Percentiles rank a stretch among this genome's conserved stretches.
These are phyloP conservation scores for Arthrobotrys iridis DNA, from an alignment of 2,329 filamentous ascomycete genomes.

Conservation along the genomic window DNA sequence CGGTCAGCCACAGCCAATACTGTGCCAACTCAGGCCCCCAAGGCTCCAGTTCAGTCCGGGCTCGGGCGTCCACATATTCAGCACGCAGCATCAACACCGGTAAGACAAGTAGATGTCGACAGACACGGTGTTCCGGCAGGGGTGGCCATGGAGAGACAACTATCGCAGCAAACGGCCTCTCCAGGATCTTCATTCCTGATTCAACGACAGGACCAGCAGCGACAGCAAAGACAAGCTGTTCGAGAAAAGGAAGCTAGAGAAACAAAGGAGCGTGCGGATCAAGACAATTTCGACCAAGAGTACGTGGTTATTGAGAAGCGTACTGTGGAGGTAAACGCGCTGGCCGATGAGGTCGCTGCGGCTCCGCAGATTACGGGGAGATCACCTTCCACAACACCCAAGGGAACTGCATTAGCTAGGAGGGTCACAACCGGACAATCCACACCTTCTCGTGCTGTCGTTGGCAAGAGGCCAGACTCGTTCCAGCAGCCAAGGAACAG, in stretches of 20 bases:
- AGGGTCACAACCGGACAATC: constrained; percentile 61
- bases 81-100: constrained; percentile 27
- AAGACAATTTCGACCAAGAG: constrained; percentile 82
- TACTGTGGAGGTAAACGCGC: constrained; percentile 94
- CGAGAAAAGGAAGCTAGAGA: constrained; percentile 49
- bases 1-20: constrained; percentile 4
- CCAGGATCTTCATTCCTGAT: constrained; percentile 57
- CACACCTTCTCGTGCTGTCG: constrained; percentile 60
- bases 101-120: constrained; percentile 25
- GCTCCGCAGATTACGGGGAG: constrained; percentile 73
- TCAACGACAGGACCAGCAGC: constrained; percentile 56
- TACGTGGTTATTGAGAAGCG: constrained; percentile 96
- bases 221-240: constrained; percentile 43
- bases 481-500: constrained; percentile 78
- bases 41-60: constrained; percentile 5
- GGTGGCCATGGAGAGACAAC: constrained; percentile 51
- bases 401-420: constrained; percentile 52
- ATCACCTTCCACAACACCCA: constrained; percentile 55
- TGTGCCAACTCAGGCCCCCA: constrained; percentile 20
- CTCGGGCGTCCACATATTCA: constrained; percentile 24
- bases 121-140: constrained; percentile 35
- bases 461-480: constrained; percentile 69
- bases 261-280: constrained; percentile 69
- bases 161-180: constrained; percentile 55
- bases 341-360: constrained; percentile 92